These are phyloP conservation scores for Juglanconis juglandina DNA, from an alignment of 2,329 filamentous ascomycete species.

Conservation along the genomic window DNA sequence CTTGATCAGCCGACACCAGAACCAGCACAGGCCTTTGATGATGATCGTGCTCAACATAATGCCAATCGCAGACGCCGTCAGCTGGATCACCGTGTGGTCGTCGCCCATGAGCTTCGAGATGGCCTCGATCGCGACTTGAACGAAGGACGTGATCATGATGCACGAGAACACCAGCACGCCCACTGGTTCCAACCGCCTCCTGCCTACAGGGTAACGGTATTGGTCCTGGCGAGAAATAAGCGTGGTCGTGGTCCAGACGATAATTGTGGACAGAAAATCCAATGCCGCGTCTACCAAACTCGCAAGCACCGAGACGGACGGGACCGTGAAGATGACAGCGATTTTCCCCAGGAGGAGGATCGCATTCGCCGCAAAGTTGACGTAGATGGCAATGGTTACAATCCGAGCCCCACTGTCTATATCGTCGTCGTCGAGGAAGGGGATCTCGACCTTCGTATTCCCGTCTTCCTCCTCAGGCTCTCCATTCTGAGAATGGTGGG, in stretches of 20 bases:
- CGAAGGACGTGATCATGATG: constrained; percentile 83
- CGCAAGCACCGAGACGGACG: constrained; percentile 76
- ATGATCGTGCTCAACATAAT: constrained; percentile 82
- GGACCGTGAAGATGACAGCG: constrained; percentile 71
- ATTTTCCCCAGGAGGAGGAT: constrained; percentile 74
- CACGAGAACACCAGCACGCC: constrained; percentile 79
- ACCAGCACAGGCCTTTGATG: constrained; percentile 78
- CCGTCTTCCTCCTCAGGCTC: constrained; percentile 45
- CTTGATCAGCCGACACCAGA: constrained; percentile 82
- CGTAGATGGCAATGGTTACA: constrained; percentile 82
- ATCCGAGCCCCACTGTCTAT: constrained; percentile 70
- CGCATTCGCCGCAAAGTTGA: constrained; percentile 78
- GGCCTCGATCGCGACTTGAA: constrained; percentile 72
- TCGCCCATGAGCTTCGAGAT: constrained; percentile 58
- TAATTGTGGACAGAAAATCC: constrained; percentile 77
- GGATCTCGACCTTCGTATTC: constrained; percentile 56
- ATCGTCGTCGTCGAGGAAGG: constrained; percentile 68
- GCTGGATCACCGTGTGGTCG: constrained; percentile 67
- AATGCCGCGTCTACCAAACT: constrained; percentile 75
- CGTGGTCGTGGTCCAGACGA: constrained; percentile 74
- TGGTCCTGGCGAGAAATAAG: constrained; percentile 71
- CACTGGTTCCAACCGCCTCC: constrained; percentile 69
- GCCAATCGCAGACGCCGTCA: constrained; percentile 67
- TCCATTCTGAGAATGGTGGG: constrained; percentile 36
- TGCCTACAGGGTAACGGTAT: constrained; percentile 74